Percentiles rank a stretch among this genome's conserved stretches.
Evolutionary conservation across 306 rosid genomes (phyloP).

Genomic region (Delonix regia): DNA sequence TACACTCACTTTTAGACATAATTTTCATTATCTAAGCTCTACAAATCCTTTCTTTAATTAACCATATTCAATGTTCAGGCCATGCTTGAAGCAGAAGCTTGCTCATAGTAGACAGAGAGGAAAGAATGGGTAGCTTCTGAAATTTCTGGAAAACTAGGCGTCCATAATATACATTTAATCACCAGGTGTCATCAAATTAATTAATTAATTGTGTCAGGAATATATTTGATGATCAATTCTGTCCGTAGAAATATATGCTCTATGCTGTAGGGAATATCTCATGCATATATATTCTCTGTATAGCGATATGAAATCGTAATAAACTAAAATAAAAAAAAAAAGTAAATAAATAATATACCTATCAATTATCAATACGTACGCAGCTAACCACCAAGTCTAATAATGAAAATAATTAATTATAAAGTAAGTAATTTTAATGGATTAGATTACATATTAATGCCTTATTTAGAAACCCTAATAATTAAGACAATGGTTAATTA

Average conservation of each 20-base stretch:
- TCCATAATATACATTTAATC: background rate
- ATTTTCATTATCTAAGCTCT: too few relatives aligned
- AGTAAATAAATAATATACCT: background rate
- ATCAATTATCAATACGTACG: background rate
- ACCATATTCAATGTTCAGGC: background rate
- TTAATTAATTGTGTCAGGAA: background rate
- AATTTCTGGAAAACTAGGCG: slow-evolving; percentile 25
- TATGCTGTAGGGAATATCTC: background rate
- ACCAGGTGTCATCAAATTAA: slow-evolving; percentile 20
- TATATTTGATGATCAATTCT: too few relatives aligned
- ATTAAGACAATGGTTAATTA: background rate
- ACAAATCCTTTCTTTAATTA: too few relatives aligned
- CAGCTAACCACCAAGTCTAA: background rate
- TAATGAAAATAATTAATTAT: background rate
- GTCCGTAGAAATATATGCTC: background rate
- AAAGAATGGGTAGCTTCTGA: background rate
- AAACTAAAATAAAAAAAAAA: too few relatives aligned
- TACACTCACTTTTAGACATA: too few relatives aligned
- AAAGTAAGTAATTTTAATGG: background rate
- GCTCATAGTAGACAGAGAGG: background rate
- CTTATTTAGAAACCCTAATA: background rate
- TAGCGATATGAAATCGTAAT: too few relatives aligned
- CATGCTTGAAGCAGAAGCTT: background rate
- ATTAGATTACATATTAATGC: background rate
- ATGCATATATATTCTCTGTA: background rate